phyloP scores from a whole-genome alignment of 2,329 filamentous ascomycete genomes.

The Pyrenochaeta sp. region DNA sequence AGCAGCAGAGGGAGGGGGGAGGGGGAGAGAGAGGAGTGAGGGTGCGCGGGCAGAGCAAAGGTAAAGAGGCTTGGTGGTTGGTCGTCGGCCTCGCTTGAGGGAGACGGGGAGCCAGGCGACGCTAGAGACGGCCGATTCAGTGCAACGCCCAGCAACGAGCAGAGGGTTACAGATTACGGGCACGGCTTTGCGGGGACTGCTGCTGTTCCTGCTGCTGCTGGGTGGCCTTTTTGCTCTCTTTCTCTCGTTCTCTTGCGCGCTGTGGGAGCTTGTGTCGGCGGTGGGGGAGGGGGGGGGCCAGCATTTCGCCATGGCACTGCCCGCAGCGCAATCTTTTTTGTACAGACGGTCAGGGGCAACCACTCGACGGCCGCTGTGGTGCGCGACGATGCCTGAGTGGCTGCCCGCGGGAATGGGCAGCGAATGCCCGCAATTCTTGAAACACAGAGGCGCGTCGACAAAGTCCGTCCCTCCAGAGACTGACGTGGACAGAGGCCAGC shows the following conservation, averaged over 20 bases:
- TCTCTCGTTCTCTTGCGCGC: too few relatives aligned
- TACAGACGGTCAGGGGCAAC: slow-evolving; percentile 20
- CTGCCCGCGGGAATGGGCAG: slow-evolving; percentile 21
- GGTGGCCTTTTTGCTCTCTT: background rate
- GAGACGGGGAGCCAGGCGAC: slow-evolving; percentile 22
- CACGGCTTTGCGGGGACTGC: background rate
- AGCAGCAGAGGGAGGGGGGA: slow-evolving; percentile 11
- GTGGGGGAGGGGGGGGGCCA: background rate
- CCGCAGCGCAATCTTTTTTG: slow-evolving; percentile 19
- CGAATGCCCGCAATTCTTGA: slow-evolving; percentile 29
- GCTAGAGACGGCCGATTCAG: slow-evolving; percentile 16
- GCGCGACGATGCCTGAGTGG: slow-evolving; percentile 29
- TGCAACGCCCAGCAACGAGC: slow-evolving; percentile 11
- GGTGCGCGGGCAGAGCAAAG: slow-evolving; percentile 16
- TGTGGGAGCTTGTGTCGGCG: background rate
- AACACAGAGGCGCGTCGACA: slow-evolving; percentile 43
- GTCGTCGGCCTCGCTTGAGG: slow-evolving; percentile 26
- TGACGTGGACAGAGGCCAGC: slow-evolving; percentile 39
- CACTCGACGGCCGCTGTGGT: slow-evolving; percentile 4
- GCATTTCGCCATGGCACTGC: slow-evolving; percentile 7
- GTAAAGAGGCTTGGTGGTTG: slow-evolving; percentile 19
- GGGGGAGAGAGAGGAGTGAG: slow-evolving; percentile 21
- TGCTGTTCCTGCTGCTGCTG: slow-evolving; percentile 1
- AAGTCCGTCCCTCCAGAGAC: slow-evolving; percentile 27
- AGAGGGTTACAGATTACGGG: slow-evolving; percentile 29